Conservation (phyloP, 164 flowering plant genomes). For the Chimonanthus praecox region DNA sequence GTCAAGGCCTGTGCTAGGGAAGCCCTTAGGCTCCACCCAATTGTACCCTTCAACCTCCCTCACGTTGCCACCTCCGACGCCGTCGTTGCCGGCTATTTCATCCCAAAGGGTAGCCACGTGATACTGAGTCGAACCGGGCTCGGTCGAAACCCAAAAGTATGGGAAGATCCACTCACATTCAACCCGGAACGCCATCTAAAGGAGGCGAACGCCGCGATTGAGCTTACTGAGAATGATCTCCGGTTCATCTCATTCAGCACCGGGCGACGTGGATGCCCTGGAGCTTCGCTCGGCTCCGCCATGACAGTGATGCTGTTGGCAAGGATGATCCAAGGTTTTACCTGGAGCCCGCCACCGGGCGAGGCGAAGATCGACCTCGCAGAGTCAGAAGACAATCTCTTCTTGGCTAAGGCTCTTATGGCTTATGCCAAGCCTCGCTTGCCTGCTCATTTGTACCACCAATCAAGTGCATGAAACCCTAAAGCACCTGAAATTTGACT, state of each 20-base stretch:
- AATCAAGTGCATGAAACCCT: background rate
- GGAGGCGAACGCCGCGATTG: constrained; percentile 7
- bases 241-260: constrained; percentile 35
- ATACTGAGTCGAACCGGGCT: constrained; percentile 17
- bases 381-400: constrained; percentile 18
- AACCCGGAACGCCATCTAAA: constrained; percentile 39
- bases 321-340: constrained; percentile 32
- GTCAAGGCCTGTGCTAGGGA: constrained; percentile 23
- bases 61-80: constrained; percentile 21
- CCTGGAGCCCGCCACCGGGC: constrained; percentile 18
- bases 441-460: constrained; percentile 10
- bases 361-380: constrained; percentile 11
- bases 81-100: constrained; percentile 25
- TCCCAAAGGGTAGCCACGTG: constrained; percentile 29
- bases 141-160: constrained; percentile 25
- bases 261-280: constrained; percentile 42
- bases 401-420: constrained; percentile 22
- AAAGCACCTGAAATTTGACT: too few relatives aligned
- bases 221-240: constrained; percentile 25
- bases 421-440: constrained; percentile 27
- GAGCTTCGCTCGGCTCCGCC: constrained; percentile 20
- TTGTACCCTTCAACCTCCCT: constrained; percentile 26
- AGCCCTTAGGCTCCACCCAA: constrained; percentile 25
- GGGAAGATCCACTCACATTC: constrained; percentile 33
- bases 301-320: constrained; percentile 31